A percentile compares a stretch with the other conserved stretches of the same genome.
Evolutionary conservation across 306 rosid species (phyloP).

Genomic region (Rosa persica): DNA sequence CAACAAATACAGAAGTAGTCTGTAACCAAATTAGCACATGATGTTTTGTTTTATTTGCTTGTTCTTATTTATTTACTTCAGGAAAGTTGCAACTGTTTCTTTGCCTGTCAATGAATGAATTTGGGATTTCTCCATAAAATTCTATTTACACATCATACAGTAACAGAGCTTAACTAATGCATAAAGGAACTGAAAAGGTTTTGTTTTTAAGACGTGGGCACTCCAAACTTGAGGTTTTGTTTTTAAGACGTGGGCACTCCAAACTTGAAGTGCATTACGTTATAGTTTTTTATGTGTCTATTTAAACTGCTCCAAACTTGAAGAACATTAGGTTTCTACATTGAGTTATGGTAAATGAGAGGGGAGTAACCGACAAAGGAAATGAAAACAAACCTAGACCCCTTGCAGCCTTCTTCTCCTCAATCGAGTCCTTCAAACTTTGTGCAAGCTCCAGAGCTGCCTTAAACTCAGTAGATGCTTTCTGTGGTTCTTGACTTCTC

Average conservation of each 20-base stretch:
- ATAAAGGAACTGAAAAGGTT: not conserved
- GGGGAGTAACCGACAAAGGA: conserved; percentile 11
- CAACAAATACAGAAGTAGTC: not conserved
- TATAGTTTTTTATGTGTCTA: not conserved
- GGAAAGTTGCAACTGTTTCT: not conserved
- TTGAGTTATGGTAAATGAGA: not conserved
- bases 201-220: not conserved
- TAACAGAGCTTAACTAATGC: not conserved
- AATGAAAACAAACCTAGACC: conserved; percentile 72
- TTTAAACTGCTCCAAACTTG: not conserved
- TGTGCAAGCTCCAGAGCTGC: conserved; percentile 77
- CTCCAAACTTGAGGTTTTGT: not conserved
- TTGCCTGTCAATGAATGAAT: not conserved
- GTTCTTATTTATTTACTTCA: not conserved
- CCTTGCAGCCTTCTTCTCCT: conserved; percentile 96
- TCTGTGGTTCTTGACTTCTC: conserved; percentile 81
- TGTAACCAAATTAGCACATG: not conserved
- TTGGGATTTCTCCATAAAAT: not conserved
- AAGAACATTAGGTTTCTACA: not conserved
- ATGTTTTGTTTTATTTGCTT: not conserved
- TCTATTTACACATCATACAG: not conserved
- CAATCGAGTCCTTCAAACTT: conserved; percentile 64
- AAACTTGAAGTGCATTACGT: not conserved
- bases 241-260: not conserved
- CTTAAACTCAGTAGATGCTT: conserved; percentile 70